Base-by-base conservation (phyloP, 192 early-diverging fungal genomes). In the Dissophora ornata region DNA sequence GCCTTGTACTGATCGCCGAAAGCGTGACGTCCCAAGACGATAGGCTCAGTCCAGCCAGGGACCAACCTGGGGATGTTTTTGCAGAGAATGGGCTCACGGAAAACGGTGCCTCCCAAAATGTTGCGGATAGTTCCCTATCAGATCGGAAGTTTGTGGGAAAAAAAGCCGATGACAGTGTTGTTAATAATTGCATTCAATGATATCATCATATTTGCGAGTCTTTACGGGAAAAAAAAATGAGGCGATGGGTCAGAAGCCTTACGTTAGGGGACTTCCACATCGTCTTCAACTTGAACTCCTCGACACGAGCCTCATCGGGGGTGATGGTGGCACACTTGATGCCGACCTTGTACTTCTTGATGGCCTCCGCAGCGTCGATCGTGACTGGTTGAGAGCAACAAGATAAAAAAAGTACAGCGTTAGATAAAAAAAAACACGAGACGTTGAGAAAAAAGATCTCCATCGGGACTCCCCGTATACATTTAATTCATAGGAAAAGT, bases 261-360 rank as follows among this genome's bases (percentile, higher is more conserved):
- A 77, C 73, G 85, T 98, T 98, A 75, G 96, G 96, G 29, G 91
- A 93, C 85, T 91, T 95, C 95, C 95, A 98, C 92, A 96, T 98
- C 79, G 94, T 66, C 90, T 98, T 97, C 66, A 98, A 85, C 59
- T 90, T 90, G 81, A 98, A 98, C 84, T 97, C 95, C 77, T 95
- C 85, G 45, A 98, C 95, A 80, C 97, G 93, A 16, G 87, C 92
- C 64, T 93, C 91, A 81, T 98, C 97, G 34, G 97, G 95, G 38
- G 97, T 98, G 78, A 98, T 98, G 46, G 97, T 98, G 46, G 97
- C 97, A 79, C 97, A 98, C 87, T 98, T 98, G 85, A 98, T 98
- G 67, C 95, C 90, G 40, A 95, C 96, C 82, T 96, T 95, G 89
- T 97, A 97, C 88, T 96, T 93, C 79, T 91, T 88, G 81, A 96